Base-by-base conservation (phyloP, 75 land plant species). In the Gnetum montanum region DNA sequence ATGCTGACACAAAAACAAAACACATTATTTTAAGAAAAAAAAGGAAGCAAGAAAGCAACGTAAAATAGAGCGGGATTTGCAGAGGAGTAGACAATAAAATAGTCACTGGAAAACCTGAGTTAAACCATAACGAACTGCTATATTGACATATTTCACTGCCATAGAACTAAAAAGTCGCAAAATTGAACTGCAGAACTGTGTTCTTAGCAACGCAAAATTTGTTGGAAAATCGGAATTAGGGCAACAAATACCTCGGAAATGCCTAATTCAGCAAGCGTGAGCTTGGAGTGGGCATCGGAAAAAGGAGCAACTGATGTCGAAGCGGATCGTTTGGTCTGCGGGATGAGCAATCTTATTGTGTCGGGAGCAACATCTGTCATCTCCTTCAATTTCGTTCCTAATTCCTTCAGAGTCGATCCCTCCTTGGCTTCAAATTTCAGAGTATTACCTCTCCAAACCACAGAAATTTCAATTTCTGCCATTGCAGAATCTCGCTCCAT, bases 331-430 rank as follows among this genome's bases (percentile, higher is more conserved):
- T 35, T 37, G 22, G 64, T 46, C 27, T 70, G 59, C 27, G 93
- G 85, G 40, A 91, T 64, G 36, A 91, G 60, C 22, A 91, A 59
- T 3, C 78, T 60, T 72, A 91, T 69, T 0, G 97, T 91, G 54
- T 84, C 80, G 6, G 81, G 74, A 41, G 48, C 72, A 23, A 87
- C 93, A 65, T 73, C 53, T 10, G 88, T 87, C 48, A 83, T 24
- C 28, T 54, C 53, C 40, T 59, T 77, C 52, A 90, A 59, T 64
- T 80, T 60, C n/a, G 55, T 7, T 8, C 92, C 96, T 18, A 90
- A 57, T 25, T 80, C 84, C 13, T 69, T 73, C 16, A 90, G 54
- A 30, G 69, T 72, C 52, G 72, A 70, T 34, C 27, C 52, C 28
- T 66, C 40, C 52, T 49, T 54, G 6, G 71, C 64, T 44, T 66